Conservation (phyloP, 1,139 yeast species). For the Scheffersomyces cryptocercus region DNA sequence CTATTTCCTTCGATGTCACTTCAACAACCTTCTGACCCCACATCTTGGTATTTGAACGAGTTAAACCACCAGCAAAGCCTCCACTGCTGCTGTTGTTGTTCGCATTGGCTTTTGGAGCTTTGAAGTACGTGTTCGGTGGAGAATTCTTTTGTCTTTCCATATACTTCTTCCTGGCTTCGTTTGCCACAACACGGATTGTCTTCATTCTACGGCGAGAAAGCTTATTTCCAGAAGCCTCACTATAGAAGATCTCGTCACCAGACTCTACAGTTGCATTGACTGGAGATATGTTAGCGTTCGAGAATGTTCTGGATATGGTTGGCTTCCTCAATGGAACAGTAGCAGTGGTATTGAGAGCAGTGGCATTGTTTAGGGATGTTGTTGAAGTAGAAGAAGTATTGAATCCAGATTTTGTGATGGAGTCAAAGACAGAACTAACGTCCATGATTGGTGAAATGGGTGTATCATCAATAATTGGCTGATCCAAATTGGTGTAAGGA, state of each 20-base stretch:
- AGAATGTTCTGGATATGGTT: slow-evolving; percentile 47
- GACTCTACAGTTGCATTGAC: slow-evolving; percentile 25
- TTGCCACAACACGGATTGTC: slow-evolving; percentile 88
- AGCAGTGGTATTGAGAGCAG: slow-evolving; percentile 2
- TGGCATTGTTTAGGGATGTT: neutral
- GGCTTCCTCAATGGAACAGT: slow-evolving; percentile 25
- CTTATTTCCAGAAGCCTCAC: slow-evolving; percentile 28
- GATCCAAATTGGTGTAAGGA: slow-evolving; percentile 90
- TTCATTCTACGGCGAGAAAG: slow-evolving; percentile 60
- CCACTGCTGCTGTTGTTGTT: neutral
- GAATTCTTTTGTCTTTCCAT: slow-evolving; percentile 34
- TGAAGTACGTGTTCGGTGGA: slow-evolving; percentile 74
- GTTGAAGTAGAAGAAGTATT: slow-evolving; percentile 1
- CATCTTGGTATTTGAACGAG: slow-evolving; percentile 87
- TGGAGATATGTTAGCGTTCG: slow-evolving; percentile 50
- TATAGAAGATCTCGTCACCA: slow-evolving; percentile 38
- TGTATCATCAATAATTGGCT: slow-evolving; percentile 84
- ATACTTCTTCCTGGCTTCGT: slow-evolving; percentile 74
- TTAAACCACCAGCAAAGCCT: slow-evolving; percentile 31
- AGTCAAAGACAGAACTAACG: too few species aligned
- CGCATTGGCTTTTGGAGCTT: slow-evolving; percentile 20
- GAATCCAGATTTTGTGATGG: too few species aligned
- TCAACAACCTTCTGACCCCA: slow-evolving; percentile 97
- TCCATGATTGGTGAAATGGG: slow-evolving; percentile 52
- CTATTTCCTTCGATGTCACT: slow-evolving; percentile 74